Percentiles rank a stretch among this genome's conserved stretches.
Conservation (phyloP, 192 early-diverging fungal species). For the Backusella parvicylindrica region DNA sequence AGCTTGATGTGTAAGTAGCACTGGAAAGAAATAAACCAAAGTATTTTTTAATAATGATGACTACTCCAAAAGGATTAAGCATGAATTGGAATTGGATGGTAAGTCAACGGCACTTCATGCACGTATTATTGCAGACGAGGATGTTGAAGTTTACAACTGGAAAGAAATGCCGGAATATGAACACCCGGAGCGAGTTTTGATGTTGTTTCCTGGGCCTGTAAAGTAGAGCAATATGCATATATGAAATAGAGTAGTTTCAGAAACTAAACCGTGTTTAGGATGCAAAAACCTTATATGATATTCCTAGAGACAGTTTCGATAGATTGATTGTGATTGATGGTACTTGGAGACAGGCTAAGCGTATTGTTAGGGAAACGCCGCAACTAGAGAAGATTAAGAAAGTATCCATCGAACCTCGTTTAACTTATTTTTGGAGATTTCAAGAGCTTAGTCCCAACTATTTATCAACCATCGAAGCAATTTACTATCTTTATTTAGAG, state of each 20-base stretch:
- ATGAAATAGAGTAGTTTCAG: neutral
- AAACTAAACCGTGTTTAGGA: constrained; percentile 37
- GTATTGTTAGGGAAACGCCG: constrained; percentile 48
- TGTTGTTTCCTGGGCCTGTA: constrained; percentile 88
- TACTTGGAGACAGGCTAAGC: constrained; percentile 88
- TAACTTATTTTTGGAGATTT: constrained; percentile 90
- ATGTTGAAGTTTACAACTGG: constrained; percentile 63
- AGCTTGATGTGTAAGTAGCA: constrained; percentile 62
- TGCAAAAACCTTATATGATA: constrained; percentile 63
- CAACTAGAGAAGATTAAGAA: constrained; percentile 45
- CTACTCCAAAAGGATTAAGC: constrained; percentile 57
- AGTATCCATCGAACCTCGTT: constrained; percentile 67
- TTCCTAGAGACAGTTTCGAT: constrained; percentile 67
- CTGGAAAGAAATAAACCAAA: neutral
- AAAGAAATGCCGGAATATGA: constrained; percentile 50
- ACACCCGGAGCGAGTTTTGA: constrained; percentile 62
- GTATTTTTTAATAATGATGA: neutral
- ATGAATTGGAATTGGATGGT: constrained; percentile 72
- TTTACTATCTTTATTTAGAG: constrained; percentile 91
- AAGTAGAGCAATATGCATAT: neutral
- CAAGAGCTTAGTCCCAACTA: constrained; percentile 71
- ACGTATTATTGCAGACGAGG: constrained; percentile 65
- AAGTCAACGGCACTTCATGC: constrained; percentile 91
- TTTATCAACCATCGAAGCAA: constrained; percentile 93
- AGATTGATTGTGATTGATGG: constrained; percentile 88